Base-by-base conservation (phyloP, 2,329 filamentous ascomycete species). In the Thyridium curvatum region DNA sequence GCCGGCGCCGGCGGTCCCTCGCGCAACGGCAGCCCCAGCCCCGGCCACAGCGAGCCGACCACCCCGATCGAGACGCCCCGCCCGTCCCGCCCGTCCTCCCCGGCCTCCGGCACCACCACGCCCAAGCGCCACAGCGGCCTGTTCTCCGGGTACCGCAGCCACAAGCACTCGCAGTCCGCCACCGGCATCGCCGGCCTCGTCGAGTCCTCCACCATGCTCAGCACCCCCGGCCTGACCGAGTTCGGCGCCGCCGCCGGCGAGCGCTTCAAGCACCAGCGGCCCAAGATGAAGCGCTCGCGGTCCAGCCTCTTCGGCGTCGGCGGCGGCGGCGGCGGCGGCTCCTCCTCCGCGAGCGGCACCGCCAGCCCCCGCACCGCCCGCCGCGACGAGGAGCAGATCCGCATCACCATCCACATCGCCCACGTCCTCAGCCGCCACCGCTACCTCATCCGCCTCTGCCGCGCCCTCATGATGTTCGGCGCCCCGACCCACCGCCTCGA, bases 401-500 rank as follows among this genome's bases (percentile, higher is more conserved):
- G 56, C 40, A 77, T 79, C 48, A 78, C 72, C 1, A 62, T 74
- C 9, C 74, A 79, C 48, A 81, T 82, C 43, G 77, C 77, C 5
- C 69, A 77, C 44, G 90, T 85, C 13, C 73, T 95, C 15, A 80
- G 82, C 29, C 77, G 89, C 3, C 89, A 95, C 50, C 77, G 79
- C 39, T 96, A 94, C 56, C 72, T 96, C 12, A 74, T 90, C 39
- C 88, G 86, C 57, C 74, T 96, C 30, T 95, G 90, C 56, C 79
- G 82, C 31, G 86, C 86, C 2, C 66, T 96, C 41, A 96, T 96
- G 89, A 72, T 80, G 54, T 95, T 87, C 47, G 90, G 90, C 12
- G 90, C 90, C 1, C 90, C 90, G 1, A 94, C 89, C 0, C 90
- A 96, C 64, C 82, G 90, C 10, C 68, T 96, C 15, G 90, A 96